Evolutionary conservation across 305 asterid genomes (phyloP).

Genomic region (Fraxinus greggii): DNA sequence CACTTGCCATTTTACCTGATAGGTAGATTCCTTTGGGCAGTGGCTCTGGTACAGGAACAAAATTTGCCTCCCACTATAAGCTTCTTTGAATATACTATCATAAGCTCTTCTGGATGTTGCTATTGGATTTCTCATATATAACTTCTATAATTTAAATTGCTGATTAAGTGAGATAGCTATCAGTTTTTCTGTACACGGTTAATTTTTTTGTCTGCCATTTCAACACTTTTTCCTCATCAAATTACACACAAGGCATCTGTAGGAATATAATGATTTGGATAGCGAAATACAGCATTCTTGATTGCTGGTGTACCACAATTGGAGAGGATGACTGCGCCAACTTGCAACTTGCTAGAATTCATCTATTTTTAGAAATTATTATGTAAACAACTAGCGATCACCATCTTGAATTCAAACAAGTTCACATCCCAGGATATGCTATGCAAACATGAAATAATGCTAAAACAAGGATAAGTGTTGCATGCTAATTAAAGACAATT

Average conservation of each 20-base stretch:
- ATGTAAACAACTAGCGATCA: neutral
- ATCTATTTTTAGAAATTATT: neutral
- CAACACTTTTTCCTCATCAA: neutral
- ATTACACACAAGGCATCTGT: neutral
- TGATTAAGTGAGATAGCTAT: neutral
- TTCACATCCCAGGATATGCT: neutral
- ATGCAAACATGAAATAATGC: neutral
- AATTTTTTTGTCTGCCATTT: neutral
- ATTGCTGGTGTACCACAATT: neutral
- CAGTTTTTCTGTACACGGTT: neutral
- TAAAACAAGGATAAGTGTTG: neutral
- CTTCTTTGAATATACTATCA: neutral
- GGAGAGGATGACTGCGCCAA: neutral
- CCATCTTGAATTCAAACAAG: neutral
- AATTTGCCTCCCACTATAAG: neutral
- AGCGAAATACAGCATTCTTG: neutral
- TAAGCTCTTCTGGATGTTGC: neutral
- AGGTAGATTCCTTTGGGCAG: neutral
- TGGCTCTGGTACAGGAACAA: neutral
- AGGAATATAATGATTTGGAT: neutral
- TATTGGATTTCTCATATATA: neutral
- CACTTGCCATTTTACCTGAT: neutral
- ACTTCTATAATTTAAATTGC: neutral
- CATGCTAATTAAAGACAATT: neutral
- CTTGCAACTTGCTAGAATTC: neutral